A percentile compares a stretch with the other conserved stretches of the same genome.
These are phyloP conservation scores for Coemansia sp. DNA, from an alignment of 192 early-diverging fungal genomes.

Conservation along the genomic window DNA sequence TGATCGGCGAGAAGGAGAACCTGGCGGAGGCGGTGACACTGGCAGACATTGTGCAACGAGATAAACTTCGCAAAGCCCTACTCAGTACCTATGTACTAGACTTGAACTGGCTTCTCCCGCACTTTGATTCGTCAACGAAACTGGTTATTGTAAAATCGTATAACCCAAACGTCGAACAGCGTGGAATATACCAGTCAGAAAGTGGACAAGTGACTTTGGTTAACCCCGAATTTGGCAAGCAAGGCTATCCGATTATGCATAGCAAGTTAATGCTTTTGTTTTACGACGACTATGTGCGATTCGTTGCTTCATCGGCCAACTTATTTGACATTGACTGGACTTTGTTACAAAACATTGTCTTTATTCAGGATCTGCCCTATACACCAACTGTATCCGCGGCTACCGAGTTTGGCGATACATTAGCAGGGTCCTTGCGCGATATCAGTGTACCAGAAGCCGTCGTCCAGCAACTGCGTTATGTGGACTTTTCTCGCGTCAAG, in stretches of 20 bases:
- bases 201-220: conserved; percentile 37
- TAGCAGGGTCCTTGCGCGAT: conserved; percentile 52
- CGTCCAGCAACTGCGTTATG: conserved; percentile 33
- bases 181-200: conserved; percentile 34
- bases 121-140: conserved; percentile 39
- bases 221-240: conserved; percentile 54
- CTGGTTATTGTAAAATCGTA: conserved; percentile 39
- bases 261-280: conserved; percentile 70
- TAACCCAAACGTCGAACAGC: conserved; percentile 9
- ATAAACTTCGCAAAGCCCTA: conserved; percentile 55
- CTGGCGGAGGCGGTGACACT: conserved; percentile 11
- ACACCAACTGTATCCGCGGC: conserved; percentile 8
- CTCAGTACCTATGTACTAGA: conserved; percentile 61
- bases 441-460: conserved; percentile 60
- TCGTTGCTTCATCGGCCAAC: conserved; percentile 66
- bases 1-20: conserved; percentile 15
- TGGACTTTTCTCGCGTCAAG: conserved; percentile 60
- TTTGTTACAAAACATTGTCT: conserved; percentile 64
- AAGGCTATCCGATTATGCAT: conserved; percentile 61
- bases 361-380: conserved; percentile 65
- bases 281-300: conserved; percentile 57
- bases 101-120: conserved; percentile 54
- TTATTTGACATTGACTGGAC: conserved; percentile 62
- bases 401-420: conserved; percentile 53
- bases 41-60: conserved; percentile 19